Conservation (phyloP, 345 rosid species). For the Gossypium longicalyx region DNA sequence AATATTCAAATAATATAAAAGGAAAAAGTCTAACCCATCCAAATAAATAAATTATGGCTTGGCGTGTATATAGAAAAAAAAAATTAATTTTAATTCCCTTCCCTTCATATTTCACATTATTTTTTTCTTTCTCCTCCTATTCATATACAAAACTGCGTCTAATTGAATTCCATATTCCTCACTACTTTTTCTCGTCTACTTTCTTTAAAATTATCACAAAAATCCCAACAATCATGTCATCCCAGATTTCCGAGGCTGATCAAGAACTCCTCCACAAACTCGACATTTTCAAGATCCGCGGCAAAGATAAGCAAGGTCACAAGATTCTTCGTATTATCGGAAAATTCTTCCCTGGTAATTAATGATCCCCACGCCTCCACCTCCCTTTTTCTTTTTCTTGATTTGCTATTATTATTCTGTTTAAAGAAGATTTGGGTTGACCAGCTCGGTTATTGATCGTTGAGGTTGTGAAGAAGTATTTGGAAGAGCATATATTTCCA, state of each 20-base stretch:
- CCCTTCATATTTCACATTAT: neutral
- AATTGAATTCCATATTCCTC: neutral
- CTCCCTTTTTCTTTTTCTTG: neutral
- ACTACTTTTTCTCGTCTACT: neutral
- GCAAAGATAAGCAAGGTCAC: neutral
- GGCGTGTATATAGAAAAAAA: too few species aligned
- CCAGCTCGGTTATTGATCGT: conserved; percentile 1
- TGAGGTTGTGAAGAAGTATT: neutral
- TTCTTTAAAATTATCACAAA: neutral
- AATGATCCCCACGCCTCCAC: neutral
- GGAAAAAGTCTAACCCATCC: neutral
- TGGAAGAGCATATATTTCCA: neutral
- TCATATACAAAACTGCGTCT: neutral
- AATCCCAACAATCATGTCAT: neutral
- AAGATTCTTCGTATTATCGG: neutral
- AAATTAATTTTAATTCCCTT: neutral
- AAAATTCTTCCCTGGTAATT: neutral
- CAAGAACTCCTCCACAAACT: neutral
- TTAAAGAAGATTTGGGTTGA: neutral
- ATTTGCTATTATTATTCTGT: too few species aligned
- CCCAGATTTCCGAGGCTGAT: neutral
- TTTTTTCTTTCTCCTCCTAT: neutral
- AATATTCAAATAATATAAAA: too few species aligned
- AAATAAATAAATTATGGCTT: too few species aligned
- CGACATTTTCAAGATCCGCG: conserved; percentile 4